Base-by-base conservation (phyloP, 805 yeast species). In the Scheffersomyces lignosus region DNA sequence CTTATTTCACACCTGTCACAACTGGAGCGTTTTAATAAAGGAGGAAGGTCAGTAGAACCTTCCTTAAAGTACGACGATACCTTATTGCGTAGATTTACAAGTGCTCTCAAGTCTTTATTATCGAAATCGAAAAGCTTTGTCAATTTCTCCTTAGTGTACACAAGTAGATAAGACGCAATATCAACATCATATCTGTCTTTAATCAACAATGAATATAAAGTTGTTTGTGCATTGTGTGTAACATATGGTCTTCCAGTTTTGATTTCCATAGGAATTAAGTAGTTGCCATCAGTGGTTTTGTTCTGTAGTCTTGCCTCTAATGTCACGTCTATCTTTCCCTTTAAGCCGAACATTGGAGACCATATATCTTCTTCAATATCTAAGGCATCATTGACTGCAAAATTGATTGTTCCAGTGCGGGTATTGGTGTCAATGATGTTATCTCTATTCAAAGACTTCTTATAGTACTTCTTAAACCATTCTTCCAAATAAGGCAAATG, bases 331-430 rank as follows among this genome's bases (percentile, higher is more conserved):
- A 90, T 79, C 48, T 83, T 78, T 0, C 99, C 99, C 47, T 87
- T 78, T 6, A 93, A 61, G 0, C 99, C 99, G 64, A 76, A 89
- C 54, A 78, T 74, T 0, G 97, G 96, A 0, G 97, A 87, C 88
- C 95, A 81, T 10, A 93, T 82, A 49, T 81, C 85, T 51, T 93
- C 97, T 59, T 93, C 99, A 7, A 87, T 78, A 52, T 87, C 96
- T 23, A 87, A 65, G 6, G 89, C 75, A 39, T 82, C 80, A 12
- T 77, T 67, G 0, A 85, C 79, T 0, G 41, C 34, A 38, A 45
- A 33, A 22, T 26, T 27, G 6, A 34, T 41, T 4, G 16, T 27
- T 9, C 35, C 32, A 13, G 36, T 34, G 31, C 33, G 28, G 2
- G 41, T 36, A 23, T 40, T 34, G 12, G 42, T 33, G 9, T 20